phyloP scores from a whole-genome alignment of 2,329 filamentous ascomycete genomes.

The Xylariaceae sp. region DNA sequence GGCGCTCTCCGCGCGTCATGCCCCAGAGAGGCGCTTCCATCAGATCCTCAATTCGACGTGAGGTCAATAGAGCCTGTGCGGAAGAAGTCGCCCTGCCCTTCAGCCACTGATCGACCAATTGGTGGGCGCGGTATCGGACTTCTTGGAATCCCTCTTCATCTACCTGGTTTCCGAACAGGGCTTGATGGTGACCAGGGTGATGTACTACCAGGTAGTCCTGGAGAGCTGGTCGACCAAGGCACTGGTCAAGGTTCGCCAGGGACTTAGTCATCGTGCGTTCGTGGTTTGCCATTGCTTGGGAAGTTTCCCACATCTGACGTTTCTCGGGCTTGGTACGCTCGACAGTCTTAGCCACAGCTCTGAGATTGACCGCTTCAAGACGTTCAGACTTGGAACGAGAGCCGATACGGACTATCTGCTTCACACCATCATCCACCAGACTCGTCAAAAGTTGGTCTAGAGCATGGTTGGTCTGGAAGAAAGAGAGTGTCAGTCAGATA shows the following conservation, averaged over 20 bases:
- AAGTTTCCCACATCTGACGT: conserved; percentile 24
- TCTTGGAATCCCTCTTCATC: conserved; percentile 25
- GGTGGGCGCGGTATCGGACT: conserved; percentile 15
- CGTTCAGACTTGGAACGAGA: conserved; percentile 48
- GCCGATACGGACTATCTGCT: conserved; percentile 56
- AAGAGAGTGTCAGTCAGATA: conserved; percentile 32
- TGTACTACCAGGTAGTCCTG: conserved; percentile 17
- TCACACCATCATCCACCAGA: conserved; percentile 41
- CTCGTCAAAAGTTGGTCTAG: conserved; percentile 55
- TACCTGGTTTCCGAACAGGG: conserved; percentile 25
- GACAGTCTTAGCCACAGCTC: conserved; percentile 28
- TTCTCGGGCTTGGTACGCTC: conserved; percentile 38
- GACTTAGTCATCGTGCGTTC: conserved; percentile 1
- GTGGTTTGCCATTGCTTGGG: conserved; percentile 12
- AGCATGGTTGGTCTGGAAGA: conserved; percentile 46
- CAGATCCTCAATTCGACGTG: conserved; percentile 10
- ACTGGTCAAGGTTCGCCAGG: conserved; percentile 13
- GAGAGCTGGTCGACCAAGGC: conserved; percentile 14
- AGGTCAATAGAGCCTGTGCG: neutral
- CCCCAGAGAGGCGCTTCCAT: conserved; percentile 11
- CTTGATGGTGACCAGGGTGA: conserved; percentile 19
- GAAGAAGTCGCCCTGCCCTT: neutral
- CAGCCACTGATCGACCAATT: conserved; percentile 21
- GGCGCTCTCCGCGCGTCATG: conserved; percentile 24
- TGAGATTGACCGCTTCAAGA: conserved; percentile 45